These are phyloP conservation scores for Gossypium schwendimanii DNA, from an alignment of 441 rosid genomes.

Conservation along the genomic window DNA sequence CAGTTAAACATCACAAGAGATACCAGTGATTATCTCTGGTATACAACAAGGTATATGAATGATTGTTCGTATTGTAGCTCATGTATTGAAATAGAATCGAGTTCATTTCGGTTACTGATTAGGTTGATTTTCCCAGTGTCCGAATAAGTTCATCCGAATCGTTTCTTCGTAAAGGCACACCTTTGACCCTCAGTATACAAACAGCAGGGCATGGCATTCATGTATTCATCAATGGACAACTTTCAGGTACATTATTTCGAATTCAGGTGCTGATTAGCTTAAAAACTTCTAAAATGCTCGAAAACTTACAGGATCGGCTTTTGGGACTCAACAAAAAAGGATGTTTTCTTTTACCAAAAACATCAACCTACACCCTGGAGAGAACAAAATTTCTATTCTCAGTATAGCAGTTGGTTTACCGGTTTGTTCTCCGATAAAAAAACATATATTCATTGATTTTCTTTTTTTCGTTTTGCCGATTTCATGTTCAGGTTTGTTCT, in stretches of 20 bases:
- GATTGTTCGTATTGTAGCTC: neutral
- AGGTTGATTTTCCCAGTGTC: conserved; percentile 18
- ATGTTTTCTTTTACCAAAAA: conserved; percentile 18
- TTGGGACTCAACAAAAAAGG: conserved; percentile 22
- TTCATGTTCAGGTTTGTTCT: neutral
- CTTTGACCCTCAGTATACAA: conserved; percentile 23
- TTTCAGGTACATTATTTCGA: conserved; percentile 25
- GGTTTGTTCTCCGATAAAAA: conserved; percentile 18
- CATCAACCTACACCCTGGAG: conserved; percentile 22
- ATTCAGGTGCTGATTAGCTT: neutral
- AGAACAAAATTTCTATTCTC: conserved; percentile 31
- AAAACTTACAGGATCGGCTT: conserved; percentile 27
- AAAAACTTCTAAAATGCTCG: neutral
- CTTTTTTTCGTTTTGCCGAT: neutral
- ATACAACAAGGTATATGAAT: conserved; percentile 28
- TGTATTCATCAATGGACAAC: conserved; percentile 33
- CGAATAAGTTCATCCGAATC: conserved; percentile 26
- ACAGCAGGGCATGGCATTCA: conserved; percentile 34
- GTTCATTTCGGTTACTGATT: neutral
- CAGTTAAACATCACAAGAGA: conserved; percentile 39
- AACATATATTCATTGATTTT: neutral
- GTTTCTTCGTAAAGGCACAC: conserved; percentile 13
- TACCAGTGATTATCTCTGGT: conserved; percentile 44
- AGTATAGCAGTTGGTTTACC: conserved; percentile 35
- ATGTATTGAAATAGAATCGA: neutral